Evolutionary conservation across 306 rosid genomes (phyloP).

Genomic region (Datisca glomerata): DNA sequence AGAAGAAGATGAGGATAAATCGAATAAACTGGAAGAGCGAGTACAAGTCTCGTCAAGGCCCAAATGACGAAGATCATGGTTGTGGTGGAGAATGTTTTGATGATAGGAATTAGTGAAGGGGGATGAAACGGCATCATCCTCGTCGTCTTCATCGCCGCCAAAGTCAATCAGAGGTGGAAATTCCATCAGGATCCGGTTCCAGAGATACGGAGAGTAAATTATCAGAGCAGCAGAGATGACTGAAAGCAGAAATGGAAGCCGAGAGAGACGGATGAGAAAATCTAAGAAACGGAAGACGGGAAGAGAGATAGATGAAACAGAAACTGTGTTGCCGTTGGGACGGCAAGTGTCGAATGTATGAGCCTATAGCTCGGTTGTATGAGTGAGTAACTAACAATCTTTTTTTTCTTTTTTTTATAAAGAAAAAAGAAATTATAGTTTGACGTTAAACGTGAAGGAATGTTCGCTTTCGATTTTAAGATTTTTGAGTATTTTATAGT

Average conservation of each 20-base stretch:
- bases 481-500: no score
- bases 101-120: constrained; percentile 2
- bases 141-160: neutral
- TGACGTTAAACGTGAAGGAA: no score
- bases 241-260: constrained; percentile 1
- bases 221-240: no score
- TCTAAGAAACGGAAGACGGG: neutral
- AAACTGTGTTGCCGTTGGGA: no score
- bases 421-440: no score
- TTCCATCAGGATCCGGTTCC: constrained; percentile 11
- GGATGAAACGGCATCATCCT: constrained; percentile 4
- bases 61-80: constrained; percentile 12
- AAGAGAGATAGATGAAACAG: neutral
- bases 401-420: no score
- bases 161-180: constrained; percentile 12
- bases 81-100: constrained; percentile 7
- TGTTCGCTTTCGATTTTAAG: no score
- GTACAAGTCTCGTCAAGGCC: constrained; percentile 4
- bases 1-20: constrained; percentile 22
- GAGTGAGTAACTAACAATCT: no score
- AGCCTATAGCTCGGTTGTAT: no score
- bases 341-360: no score
- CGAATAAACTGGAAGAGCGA: constrained; percentile 5
- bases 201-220: neutral
- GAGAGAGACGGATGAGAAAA: neutral